Percentiles rank a stretch among this genome's conserved stretches.
Evolutionary conservation across 768 basidiomycete genomes (phyloP).

Genomic region (Lactifluus rugatus): DNA sequence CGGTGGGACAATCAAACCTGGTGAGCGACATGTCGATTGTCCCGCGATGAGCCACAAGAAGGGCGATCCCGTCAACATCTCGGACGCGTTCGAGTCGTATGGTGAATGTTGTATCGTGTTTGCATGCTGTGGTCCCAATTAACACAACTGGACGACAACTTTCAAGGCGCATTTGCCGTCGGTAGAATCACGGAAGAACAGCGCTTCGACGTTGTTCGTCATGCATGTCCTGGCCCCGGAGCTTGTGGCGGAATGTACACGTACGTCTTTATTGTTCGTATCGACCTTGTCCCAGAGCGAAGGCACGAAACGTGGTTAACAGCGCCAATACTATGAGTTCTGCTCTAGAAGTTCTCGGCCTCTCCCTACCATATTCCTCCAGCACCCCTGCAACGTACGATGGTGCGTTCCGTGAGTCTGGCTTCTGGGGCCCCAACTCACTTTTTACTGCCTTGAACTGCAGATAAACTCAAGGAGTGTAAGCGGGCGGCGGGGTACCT

Average conservation of each 20-base stretch:
- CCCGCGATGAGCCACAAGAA: conserved; percentile 65
- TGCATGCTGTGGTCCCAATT: neutral
- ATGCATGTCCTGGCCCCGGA: conserved; percentile 79
- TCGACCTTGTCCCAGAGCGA: neutral
- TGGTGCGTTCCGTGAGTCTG: conserved; percentile 30
- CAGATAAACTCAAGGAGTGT: conserved; percentile 80
- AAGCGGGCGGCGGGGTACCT: conserved; percentile 68
- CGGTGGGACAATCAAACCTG: conserved; percentile 73
- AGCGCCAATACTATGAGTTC: conserved; percentile 87
- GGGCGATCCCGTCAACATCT: conserved; percentile 78
- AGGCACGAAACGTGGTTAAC: neutral
- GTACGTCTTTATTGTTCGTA: conserved; percentile 27
- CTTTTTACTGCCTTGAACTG: neutral
- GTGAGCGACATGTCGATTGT: conserved; percentile 69
- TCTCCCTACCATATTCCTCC: conserved; percentile 78
- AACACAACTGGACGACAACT: neutral
- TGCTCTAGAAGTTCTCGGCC: conserved; percentile 72
- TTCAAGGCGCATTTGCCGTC: conserved; percentile 59
- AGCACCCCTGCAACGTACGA: conserved; percentile 67
- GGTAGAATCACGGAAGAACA: conserved; percentile 75
- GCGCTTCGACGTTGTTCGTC: conserved; percentile 72
- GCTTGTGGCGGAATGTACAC: conserved; percentile 88
- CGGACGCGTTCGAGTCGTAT: conserved; percentile 78
- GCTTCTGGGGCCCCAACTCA: neutral
- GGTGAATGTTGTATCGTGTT: conserved; percentile 33